Evolutionary conservation across 2,329 filamentous ascomycete genomes (phyloP).

Genomic region (Microascus cirrosus): DNA sequence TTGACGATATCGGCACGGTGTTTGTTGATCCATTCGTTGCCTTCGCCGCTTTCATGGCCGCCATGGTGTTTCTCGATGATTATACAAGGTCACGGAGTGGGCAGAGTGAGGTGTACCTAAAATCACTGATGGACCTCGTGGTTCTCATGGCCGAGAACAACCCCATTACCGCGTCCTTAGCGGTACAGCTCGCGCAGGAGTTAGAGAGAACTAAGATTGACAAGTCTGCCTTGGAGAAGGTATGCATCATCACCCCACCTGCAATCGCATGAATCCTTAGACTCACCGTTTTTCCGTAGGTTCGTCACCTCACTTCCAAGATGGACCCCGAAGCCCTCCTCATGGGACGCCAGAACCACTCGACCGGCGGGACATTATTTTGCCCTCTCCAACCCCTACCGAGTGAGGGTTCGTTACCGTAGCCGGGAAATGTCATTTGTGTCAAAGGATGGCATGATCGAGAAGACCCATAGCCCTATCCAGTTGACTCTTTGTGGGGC

Average conservation of each 20-base stretch:
- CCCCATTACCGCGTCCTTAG: background rate
- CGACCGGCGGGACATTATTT: background rate
- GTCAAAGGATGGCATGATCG: background rate
- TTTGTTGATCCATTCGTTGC: background rate
- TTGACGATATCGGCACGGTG: slow-evolving; percentile 41
- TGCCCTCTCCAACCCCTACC: background rate
- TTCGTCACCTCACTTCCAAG: background rate
- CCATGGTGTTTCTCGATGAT: background rate
- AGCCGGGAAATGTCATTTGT: background rate
- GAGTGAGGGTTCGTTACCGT: background rate
- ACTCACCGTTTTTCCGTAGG: background rate
- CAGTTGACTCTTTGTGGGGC: too few species aligned
- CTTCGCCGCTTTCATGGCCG: background rate
- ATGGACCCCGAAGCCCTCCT: background rate
- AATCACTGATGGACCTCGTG: background rate
- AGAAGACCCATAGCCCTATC: too few species aligned
- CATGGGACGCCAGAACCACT: background rate
- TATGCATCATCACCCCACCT: background rate
- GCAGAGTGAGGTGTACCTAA: background rate
- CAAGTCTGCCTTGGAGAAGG: background rate
- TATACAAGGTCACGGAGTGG: background rate
- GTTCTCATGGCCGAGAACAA: background rate
- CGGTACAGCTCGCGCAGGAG: background rate
- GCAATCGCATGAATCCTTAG: too few species aligned
- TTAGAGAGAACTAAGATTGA: background rate